These are phyloP conservation scores for Heritiera littoralis DNA, from an alignment of 345 rosid genomes.

Conservation along the genomic window DNA sequence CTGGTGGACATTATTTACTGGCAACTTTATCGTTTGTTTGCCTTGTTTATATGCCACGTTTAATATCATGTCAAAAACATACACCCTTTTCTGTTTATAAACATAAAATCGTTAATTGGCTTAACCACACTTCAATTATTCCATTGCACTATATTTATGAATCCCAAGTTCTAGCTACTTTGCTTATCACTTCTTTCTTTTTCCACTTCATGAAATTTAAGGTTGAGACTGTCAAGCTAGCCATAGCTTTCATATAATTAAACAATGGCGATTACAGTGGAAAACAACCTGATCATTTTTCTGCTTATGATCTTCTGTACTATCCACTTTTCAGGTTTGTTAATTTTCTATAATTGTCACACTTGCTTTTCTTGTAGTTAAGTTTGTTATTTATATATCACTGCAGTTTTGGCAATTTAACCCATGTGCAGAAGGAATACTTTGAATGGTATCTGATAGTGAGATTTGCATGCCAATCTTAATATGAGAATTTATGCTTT, in stretches of 20 bases:
- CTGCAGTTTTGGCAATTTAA: too few species aligned
- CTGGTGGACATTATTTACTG: too few species aligned
- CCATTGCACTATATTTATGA: not conserved
- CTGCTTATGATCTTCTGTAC: not conserved
- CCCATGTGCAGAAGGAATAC: not conserved
- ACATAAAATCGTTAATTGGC: not conserved
- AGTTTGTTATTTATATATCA: not conserved
- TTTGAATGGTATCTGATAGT: not conserved
- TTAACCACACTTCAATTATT: not conserved
- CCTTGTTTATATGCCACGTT: not conserved
- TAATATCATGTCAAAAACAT: not conserved
- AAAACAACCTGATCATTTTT: not conserved
- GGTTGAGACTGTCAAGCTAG: not conserved
- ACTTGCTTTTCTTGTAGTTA: not conserved
- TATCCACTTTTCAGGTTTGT: slow-evolving; percentile 12
- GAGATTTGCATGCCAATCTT: not conserved
- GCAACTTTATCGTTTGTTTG: not conserved
- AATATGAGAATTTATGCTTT: not conserved
- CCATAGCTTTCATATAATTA: not conserved
- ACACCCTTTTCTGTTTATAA: not conserved
- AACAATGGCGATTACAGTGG: slow-evolving; percentile 8
- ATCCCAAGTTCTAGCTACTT: not conserved
- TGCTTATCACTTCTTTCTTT: not conserved
- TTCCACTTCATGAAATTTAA: not conserved
- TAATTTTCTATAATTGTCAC: not conserved